Conservation (phyloP, 352 stramenopile species). For the Thalassiosira livingstoniorum region DNA sequence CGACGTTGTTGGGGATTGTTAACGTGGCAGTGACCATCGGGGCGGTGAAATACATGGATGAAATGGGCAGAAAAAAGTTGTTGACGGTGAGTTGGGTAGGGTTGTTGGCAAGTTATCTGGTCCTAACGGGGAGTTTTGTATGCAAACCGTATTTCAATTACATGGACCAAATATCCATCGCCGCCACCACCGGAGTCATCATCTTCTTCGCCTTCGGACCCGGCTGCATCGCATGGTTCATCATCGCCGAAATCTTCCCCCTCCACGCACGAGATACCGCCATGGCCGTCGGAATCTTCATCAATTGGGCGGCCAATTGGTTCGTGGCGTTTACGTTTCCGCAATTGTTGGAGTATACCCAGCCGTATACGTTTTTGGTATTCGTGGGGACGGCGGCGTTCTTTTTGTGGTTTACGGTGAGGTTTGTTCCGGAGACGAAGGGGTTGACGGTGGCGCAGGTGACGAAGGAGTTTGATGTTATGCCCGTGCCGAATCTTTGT, state of each 20-base stretch:
- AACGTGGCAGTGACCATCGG: slow-evolving; percentile 52
- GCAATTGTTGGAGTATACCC: slow-evolving; percentile 34
- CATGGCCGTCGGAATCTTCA: slow-evolving; percentile 53
- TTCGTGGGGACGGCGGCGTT: slow-evolving; percentile 47
- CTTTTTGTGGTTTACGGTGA: slow-evolving; percentile 47
- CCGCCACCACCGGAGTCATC: slow-evolving; percentile 46
- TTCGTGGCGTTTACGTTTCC: slow-evolving; percentile 53
- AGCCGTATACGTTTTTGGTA: slow-evolving; percentile 53
- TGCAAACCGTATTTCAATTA: slow-evolving; percentile 29
- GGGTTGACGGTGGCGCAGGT: slow-evolving; percentile 40
- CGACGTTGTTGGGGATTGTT: slow-evolving; percentile 41
- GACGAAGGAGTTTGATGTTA: slow-evolving; percentile 30
- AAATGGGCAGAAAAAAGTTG: slow-evolving; percentile 31
- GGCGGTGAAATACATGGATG: slow-evolving; percentile 51
- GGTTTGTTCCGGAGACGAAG: slow-evolving; percentile 58
- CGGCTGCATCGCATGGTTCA: slow-evolving; percentile 65
- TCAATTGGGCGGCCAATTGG: slow-evolving; percentile 57
- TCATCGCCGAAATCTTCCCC: slow-evolving; percentile 67
- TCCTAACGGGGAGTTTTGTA: slow-evolving; percentile 48
- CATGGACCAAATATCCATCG: slow-evolving; percentile 46
- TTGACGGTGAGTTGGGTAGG: slow-evolving; percentile 47
- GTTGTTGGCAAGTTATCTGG: slow-evolving; percentile 34
- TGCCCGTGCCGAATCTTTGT: slow-evolving; percentile 30
- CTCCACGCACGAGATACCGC: slow-evolving; percentile 57
- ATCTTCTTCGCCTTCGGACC: slow-evolving; percentile 64